These are phyloP conservation scores for Hypoxylon sp. DNA, from an alignment of 2,329 filamentous ascomycete genomes.

Conservation along the genomic window DNA sequence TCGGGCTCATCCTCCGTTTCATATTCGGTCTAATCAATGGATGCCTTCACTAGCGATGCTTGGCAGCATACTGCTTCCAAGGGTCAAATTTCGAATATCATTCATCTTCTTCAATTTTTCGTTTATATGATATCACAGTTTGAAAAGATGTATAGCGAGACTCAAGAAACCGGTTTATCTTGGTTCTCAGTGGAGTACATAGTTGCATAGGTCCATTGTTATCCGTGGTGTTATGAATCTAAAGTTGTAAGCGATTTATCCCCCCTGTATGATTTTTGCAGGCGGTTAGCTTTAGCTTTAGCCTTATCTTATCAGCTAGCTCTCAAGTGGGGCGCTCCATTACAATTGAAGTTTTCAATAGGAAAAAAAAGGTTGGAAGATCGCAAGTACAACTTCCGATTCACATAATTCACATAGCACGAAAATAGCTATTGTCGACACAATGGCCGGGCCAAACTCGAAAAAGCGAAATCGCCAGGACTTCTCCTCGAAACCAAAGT, in stretches of 20 bases:
- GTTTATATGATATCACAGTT: background rate
- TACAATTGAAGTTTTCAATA: conserved; percentile 33
- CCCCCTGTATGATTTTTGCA: conserved; percentile 5
- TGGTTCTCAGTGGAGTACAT: background rate
- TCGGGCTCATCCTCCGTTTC: conserved; percentile 4
- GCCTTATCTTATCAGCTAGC: conserved; percentile 37
- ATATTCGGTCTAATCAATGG: conserved; percentile 2
- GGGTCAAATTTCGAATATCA: background rate
- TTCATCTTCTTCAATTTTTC: background rate
- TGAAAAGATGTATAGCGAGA: background rate
- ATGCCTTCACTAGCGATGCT: conserved; percentile 14
- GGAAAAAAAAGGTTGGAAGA: conserved; percentile 37
- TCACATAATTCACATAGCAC: background rate
- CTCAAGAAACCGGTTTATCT: background rate
- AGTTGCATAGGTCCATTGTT: background rate
- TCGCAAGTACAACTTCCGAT: background rate
- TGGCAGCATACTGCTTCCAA: conserved; percentile 7
- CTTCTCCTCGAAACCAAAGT: conserved; percentile 49
- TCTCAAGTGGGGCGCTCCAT: conserved; percentile 26
- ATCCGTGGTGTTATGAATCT: background rate
- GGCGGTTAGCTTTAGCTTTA: conserved; percentile 15
- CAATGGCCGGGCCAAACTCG: conserved; percentile 48
- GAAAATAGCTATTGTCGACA: conserved; percentile 9
- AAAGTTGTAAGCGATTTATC: background rate
- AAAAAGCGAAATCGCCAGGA: conserved; percentile 53